phyloP scores from a whole-genome alignment of 768 basidiomycete genomes.

The Leucocoprinus birnbaumii region DNA sequence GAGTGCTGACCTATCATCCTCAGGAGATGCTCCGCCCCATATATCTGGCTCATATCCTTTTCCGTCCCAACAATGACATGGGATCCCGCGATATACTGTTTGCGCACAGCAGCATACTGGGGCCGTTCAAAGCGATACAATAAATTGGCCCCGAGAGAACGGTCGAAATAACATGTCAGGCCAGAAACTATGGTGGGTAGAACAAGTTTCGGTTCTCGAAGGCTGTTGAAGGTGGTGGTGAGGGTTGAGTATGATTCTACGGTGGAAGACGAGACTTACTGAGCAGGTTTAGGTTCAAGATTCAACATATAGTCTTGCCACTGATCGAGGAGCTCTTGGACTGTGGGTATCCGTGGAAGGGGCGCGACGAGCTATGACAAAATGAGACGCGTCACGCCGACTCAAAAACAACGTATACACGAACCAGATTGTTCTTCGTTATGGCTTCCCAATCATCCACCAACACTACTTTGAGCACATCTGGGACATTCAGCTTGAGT shows the following conservation, averaged over 20 bases:
- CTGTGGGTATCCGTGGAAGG: conserved; percentile 77
- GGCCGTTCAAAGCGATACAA: conserved; percentile 95
- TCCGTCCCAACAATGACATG: conserved; percentile 62
- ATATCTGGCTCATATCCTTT: conserved; percentile 85
- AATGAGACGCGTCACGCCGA: neutral
- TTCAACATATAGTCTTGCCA: conserved; percentile 65
- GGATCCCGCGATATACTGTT: conserved; percentile 68
- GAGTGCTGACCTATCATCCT: conserved; percentile 83
- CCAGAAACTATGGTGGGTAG: conserved; percentile 83
- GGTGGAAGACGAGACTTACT: conserved; percentile 29
- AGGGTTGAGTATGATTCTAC: neutral
- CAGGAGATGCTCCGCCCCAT: conserved; percentile 92
- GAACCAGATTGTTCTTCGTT: conserved; percentile 90
- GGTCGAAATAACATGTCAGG: conserved; percentile 90
- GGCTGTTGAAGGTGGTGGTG: conserved; percentile 29
- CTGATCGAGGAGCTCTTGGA: conserved; percentile 71
- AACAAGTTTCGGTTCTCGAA: conserved; percentile 68
- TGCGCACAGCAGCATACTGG: conserved; percentile 82
- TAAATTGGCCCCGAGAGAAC: conserved; percentile 83
- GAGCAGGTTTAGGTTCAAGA: conserved; percentile 37
- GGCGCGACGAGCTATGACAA: conserved; percentile 62
- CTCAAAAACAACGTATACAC: conserved; percentile 4
- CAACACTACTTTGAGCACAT: conserved; percentile 81
- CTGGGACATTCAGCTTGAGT: conserved; percentile 88
- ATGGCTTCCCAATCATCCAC: conserved; percentile 99